A percentile compares a stretch with the other conserved stretches of the same genome.
Conservation (phyloP, 306 rosid species). For the Sicyos baderoa region DNA sequence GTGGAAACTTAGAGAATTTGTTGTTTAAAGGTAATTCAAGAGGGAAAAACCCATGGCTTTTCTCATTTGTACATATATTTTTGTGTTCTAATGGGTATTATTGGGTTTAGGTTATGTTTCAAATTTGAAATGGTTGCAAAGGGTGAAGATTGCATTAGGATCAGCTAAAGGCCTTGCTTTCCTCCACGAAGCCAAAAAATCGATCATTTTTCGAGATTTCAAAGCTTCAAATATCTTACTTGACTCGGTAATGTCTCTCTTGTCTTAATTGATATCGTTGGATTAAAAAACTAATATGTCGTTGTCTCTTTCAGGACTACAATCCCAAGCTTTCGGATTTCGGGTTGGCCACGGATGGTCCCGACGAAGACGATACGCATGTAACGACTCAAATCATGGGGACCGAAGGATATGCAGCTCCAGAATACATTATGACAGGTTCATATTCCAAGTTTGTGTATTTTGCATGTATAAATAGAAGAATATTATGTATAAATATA, state of each 20-base stretch:
- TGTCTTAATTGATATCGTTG: not conserved
- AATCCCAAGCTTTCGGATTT: conserved; percentile 82
- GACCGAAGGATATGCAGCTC: conserved; percentile 89
- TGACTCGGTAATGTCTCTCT: conserved; percentile 34
- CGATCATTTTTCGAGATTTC: conserved; percentile 76
- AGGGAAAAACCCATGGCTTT: not conserved
- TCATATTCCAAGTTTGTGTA: not conserved
- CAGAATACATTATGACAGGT: conserved; percentile 79
- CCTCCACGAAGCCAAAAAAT: conserved; percentile 78
- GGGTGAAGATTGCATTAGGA: conserved; percentile 74
- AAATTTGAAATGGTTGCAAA: conserved; percentile 79
- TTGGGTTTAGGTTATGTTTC: conserved; percentile 53
- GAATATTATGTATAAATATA: no score
- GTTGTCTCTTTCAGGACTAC: conserved; percentile 42
- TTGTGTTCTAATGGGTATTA: not conserved
- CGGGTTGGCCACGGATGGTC: conserved; percentile 80
- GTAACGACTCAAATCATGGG: conserved; percentile 70
- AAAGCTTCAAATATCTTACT: conserved; percentile 80
- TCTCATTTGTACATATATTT: not conserved
- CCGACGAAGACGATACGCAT: conserved; percentile 59
- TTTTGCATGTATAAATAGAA: no score
- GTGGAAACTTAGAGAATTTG: conserved; percentile 61
- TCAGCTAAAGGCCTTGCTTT: conserved; percentile 84
- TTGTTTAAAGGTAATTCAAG: conserved; percentile 49
- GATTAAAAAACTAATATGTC: not conserved